These are phyloP conservation scores for Coccinonectria pachysandricola DNA, from an alignment of 2,329 filamentous ascomycete genomes.

Conservation along the genomic window DNA sequence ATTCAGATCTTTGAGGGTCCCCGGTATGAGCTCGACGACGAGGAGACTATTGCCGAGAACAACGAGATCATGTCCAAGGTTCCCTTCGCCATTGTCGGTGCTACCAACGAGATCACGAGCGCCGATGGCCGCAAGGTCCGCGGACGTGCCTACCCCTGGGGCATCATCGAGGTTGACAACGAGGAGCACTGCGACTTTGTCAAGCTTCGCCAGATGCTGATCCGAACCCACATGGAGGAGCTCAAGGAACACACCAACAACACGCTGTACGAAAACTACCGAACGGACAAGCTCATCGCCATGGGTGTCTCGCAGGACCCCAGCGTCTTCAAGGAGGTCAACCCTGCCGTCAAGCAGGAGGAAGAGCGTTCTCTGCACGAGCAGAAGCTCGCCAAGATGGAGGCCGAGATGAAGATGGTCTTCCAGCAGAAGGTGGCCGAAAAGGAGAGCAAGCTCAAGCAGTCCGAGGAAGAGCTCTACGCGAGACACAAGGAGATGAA, in stretches of 20 bases:
- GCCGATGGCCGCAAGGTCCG: slow-evolving; percentile 91
- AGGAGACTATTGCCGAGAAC: slow-evolving; percentile 99
- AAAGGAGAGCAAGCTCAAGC: slow-evolving; percentile 99
- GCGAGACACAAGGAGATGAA: slow-evolving; percentile 99
- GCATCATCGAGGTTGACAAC: slow-evolving; percentile 97
- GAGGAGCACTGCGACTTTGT: slow-evolving; percentile 99
- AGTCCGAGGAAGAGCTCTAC: slow-evolving; percentile 98
- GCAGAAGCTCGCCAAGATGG: slow-evolving; percentile 99
- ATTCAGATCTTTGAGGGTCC: slow-evolving; percentile 99
- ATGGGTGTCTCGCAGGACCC: slow-evolving; percentile 99
- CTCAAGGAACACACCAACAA: slow-evolving; percentile 99
- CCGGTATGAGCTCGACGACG: slow-evolving; percentile 95
- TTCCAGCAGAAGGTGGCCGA: slow-evolving; percentile 99
- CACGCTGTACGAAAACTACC: slow-evolving; percentile 97
- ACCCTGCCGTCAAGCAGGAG: slow-evolving; percentile 99
- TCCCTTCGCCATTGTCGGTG: slow-evolving; percentile 94
- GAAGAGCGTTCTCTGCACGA: slow-evolving; percentile 97
- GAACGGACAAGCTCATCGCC: slow-evolving; percentile 95
- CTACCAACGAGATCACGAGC: slow-evolving; percentile 86
- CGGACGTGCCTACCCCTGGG: slow-evolving; percentile 95
- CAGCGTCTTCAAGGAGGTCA: slow-evolving; percentile 99
- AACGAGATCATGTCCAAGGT: slow-evolving; percentile 99
- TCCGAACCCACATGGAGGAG: slow-evolving; percentile 99
- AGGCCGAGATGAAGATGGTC: slow-evolving; percentile 99
- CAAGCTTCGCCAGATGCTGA: slow-evolving; percentile 99